Percentiles rank a stretch among this genome's conserved stretches.
Conservation (phyloP, 345 rosid species). For the Camelina laxa region DNA sequence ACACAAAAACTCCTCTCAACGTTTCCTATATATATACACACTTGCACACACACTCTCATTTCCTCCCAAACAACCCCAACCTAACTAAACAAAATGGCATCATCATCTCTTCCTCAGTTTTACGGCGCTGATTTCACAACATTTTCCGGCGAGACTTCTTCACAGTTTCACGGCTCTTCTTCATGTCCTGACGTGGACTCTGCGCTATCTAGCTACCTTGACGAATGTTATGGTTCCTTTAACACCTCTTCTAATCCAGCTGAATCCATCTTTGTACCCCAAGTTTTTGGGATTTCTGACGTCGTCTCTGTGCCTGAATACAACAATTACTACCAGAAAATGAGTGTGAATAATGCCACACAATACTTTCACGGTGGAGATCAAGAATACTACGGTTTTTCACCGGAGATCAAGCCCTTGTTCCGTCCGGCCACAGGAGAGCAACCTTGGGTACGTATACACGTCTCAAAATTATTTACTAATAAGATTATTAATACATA, state of each 20-base stretch:
- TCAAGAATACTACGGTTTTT: conserved; percentile 55
- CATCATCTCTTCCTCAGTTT: conserved; percentile 61
- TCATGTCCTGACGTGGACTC: conserved; percentile 32
- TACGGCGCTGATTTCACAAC: conserved; percentile 47
- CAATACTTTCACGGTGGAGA: conserved; percentile 47
- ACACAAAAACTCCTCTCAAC: conserved; percentile 21
- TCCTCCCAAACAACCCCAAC: conserved; percentile 32
- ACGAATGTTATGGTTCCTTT: conserved; percentile 30
- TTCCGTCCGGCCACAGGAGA: conserved; percentile 45
- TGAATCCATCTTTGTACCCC: conserved; percentile 37
- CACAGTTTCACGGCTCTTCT: conserved; percentile 41
- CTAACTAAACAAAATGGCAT: conserved; percentile 47
- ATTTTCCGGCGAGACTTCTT: conserved; percentile 48
- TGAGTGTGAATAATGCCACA: conserved; percentile 39
- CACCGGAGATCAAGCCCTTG: conserved; percentile 55
- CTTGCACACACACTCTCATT: conserved; percentile 40
- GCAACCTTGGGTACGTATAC: conserved; percentile 48
- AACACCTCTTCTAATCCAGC: conserved; percentile 27
- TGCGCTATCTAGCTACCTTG: conserved; percentile 33
- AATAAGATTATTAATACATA: neutral
- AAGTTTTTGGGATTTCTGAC: conserved; percentile 46
- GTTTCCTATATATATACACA: conserved; percentile 30
- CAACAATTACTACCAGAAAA: conserved; percentile 38
- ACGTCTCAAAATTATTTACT: neutral
- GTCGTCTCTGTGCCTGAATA: conserved; percentile 44